Percentiles rank a stretch among this genome's conserved stretches.
Evolutionary conservation across 352 stramenopile species (phyloP).

Genomic region (Pythium vanterpoolii): DNA sequence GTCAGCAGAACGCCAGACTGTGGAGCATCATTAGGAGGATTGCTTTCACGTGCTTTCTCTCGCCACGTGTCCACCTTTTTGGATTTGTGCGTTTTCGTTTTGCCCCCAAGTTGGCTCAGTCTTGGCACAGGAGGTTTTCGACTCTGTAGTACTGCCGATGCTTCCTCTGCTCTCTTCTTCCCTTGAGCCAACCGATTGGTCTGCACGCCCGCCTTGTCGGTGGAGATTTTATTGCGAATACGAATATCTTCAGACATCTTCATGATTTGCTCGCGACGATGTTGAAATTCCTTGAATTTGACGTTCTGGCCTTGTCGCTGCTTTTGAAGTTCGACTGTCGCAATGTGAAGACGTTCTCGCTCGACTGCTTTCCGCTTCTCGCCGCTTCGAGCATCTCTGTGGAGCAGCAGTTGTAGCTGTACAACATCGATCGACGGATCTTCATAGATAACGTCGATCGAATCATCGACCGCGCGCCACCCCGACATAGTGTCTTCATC

Average conservation of each 20-base stretch:
- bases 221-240: slow-evolving; percentile 33
- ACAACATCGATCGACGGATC: slow-evolving; percentile 50
- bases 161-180: not conserved
- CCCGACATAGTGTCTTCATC: not conserved
- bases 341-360: slow-evolving; percentile 36
- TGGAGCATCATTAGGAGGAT: not conserved
- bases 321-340: slow-evolving; percentile 42
- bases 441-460: slow-evolving; percentile 59
- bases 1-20: not conserved
- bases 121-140: slow-evolving; percentile 57
- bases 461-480: slow-evolving; percentile 42
- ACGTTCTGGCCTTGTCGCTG: slow-evolving; percentile 23
- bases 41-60: not conserved
- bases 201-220: not conserved
- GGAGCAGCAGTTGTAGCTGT: slow-evolving; percentile 36
- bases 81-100: not conserved
- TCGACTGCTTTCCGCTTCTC: slow-evolving; percentile 46
- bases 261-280: slow-evolving; percentile 40
- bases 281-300: slow-evolving; percentile 28
- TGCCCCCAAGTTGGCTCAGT: slow-evolving; percentile 28
- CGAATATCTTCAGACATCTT: slow-evolving; percentile 58
- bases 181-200: not conserved
- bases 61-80: not conserved
- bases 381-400: slow-evolving; percentile 18
- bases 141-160: not conserved